Percentiles rank a stretch among this genome's conserved stretches.
Conservation (phyloP, 2,329 filamentous ascomycete genomes). For the Calonectria honghensis region DNA sequence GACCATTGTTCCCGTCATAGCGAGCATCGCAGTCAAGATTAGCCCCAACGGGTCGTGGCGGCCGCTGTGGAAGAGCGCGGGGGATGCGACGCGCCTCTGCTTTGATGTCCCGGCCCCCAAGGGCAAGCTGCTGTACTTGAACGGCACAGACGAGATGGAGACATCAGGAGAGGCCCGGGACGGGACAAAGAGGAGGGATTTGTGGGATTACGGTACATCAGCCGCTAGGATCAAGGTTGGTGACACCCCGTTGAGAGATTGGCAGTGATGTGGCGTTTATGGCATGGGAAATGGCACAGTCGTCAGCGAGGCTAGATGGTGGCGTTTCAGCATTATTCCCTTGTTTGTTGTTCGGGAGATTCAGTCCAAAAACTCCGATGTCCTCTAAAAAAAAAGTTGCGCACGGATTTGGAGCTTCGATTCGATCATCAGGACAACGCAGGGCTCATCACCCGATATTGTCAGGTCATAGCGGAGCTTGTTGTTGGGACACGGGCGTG, state of each 20-base stretch:
- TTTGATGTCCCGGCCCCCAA: conserved; percentile 55
- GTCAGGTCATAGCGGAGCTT: conserved; percentile 16
- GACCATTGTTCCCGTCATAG: conserved; percentile 51
- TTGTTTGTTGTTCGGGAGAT: neutral
- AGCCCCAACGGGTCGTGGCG: conserved; percentile 58
- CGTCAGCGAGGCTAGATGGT: neutral
- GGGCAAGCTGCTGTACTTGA: conserved; percentile 59
- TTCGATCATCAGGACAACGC: conserved; percentile 3
- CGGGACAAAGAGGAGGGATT: conserved; percentile 51
- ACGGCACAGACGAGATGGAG: conserved; percentile 57
- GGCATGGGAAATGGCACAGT: neutral
- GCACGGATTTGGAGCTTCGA: neutral
- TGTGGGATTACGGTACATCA: conserved; percentile 58
- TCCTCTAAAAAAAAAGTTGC: neutral
- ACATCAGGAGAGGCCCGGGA: conserved; percentile 58
- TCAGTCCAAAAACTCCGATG: conserved; percentile 11
- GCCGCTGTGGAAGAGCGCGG: conserved; percentile 58
- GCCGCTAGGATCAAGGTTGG: conserved; percentile 51
- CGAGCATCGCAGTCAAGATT: conserved; percentile 50
- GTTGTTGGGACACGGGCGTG: neutral
- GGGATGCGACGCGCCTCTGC: conserved; percentile 57
- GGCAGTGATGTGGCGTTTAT: conserved; percentile 49
- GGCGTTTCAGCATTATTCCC: conserved; percentile 16
- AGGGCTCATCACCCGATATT: neutral
- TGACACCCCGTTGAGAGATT: conserved; percentile 55